phyloP scores from a whole-genome alignment of 495 filamentous ascomycete genomes.

The Aspergillus bridgeri region DNA sequence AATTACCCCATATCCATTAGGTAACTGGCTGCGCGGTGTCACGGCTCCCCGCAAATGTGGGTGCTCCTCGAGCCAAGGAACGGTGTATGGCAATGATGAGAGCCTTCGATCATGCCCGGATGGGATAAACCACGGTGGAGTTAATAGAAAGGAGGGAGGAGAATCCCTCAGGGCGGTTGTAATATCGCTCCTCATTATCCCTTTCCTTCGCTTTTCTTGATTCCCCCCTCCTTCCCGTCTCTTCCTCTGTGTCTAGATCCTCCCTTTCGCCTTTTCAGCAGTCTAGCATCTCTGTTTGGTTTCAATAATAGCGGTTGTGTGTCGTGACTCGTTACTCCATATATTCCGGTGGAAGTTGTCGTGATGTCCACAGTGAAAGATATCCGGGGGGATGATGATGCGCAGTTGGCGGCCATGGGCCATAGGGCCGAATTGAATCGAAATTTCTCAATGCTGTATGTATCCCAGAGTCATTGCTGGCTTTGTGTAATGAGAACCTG shows the following conservation, averaged over 20 bases:
- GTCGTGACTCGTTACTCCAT: neutral
- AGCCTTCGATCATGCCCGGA: neutral
- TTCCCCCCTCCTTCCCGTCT: constrained; percentile 1
- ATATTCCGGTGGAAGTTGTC: neutral
- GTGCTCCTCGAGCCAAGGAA: constrained; percentile 1
- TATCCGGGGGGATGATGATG: constrained; percentile 38
- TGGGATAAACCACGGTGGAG: constrained; percentile 8
- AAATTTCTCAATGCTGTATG: constrained; percentile 49
- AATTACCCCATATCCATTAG: constrained; percentile 29
- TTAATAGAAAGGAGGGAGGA: neutral
- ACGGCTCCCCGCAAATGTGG: constrained; percentile 10
- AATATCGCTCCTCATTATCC: neutral
- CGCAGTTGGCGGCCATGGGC: constrained; percentile 59
- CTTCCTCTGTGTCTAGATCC: neutral
- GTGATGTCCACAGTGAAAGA: constrained; percentile 22
- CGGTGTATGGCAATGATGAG: constrained; percentile 1
- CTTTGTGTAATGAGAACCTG: neutral
- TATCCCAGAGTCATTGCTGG: neutral
- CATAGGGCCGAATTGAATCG: constrained; percentile 63
- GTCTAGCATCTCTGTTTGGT: constrained; percentile 1
- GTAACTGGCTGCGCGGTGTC: constrained; percentile 11
- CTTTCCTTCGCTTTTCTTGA: neutral
- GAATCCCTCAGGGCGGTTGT: neutral
- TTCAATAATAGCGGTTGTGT: neutral
- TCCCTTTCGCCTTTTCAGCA: constrained; percentile 6